phyloP scores from a whole-genome alignment of 352 stramenopile species.

The Globisporangium recalcitrans region DNA sequence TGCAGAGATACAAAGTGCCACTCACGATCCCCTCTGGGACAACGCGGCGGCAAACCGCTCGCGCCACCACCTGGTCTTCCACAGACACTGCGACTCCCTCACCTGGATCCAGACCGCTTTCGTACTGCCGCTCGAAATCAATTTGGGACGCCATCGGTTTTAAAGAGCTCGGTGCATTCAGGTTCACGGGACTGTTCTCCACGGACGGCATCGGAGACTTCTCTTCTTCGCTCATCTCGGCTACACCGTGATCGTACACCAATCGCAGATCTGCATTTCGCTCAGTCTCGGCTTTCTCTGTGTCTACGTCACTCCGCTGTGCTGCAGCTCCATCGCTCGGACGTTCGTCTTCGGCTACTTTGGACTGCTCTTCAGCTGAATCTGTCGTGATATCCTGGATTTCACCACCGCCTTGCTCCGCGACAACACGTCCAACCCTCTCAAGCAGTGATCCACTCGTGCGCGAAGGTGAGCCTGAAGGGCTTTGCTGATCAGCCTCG shows the following conservation, averaged over 20 bases:
- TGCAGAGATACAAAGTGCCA: slow-evolving; percentile 58
- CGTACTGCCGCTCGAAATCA: slow-evolving; percentile 29
- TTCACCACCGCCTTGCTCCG: slow-evolving; percentile 64
- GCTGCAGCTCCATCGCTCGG: slow-evolving; percentile 3
- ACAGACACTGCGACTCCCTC: slow-evolving; percentile 48
- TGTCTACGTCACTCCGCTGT: slow-evolving; percentile 9
- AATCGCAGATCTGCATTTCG: slow-evolving; percentile 8
- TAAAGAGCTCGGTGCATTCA: slow-evolving; percentile 6
- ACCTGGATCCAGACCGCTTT: slow-evolving; percentile 65
- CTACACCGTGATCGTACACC: slow-evolving; percentile 8
- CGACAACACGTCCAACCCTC: slow-evolving; percentile 64
- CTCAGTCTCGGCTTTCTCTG: slow-evolving; percentile 23
- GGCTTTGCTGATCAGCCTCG: slow-evolving; percentile 20
- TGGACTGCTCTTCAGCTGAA: slow-evolving; percentile 13
- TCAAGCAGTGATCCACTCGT: slow-evolving; percentile 49
- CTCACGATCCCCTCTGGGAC: slow-evolving; percentile 68
- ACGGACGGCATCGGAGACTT: slow-evolving; percentile 6
- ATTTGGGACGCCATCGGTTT: slow-evolving; percentile 19
- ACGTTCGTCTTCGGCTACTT: slow-evolving; percentile 15
- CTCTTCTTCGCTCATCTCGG: slow-evolving; percentile 11
- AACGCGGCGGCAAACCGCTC: slow-evolving; percentile 62
- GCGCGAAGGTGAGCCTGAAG: slow-evolving; percentile 15
- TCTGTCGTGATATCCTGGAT: slow-evolving; percentile 78
- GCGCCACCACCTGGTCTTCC: slow-evolving; percentile 61
- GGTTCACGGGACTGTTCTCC: slow-evolving; percentile 3